Evolutionary conservation across 257 asterid genomes (phyloP).

Genomic region (Anisodus tanguticus): DNA sequence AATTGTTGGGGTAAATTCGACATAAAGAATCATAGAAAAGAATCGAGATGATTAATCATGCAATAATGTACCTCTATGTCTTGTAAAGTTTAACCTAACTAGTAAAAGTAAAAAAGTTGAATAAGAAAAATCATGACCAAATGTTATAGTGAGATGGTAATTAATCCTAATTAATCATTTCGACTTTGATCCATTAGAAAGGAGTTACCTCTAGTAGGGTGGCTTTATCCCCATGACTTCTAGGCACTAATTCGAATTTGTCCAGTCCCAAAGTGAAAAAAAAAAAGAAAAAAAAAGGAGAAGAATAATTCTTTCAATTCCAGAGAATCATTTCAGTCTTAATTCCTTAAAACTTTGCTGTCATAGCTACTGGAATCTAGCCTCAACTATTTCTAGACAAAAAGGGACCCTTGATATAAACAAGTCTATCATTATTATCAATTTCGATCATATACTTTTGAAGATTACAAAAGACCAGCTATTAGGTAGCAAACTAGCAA

Average conservation of each 20-base stretch:
- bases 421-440: neutral
- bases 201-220: too few relatives aligned
- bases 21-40: neutral
- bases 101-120: neutral
- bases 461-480: constrained; percentile 15
- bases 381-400: neutral
- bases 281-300: too few relatives aligned
- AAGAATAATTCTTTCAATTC: too few relatives aligned
- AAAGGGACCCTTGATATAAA: constrained; percentile 25
- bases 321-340: neutral
- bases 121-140: neutral
- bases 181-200: too few relatives aligned
- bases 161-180: too few relatives aligned
- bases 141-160: neutral
- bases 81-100: neutral
- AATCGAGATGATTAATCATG: neutral
- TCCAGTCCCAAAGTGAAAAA: rapidly evolving
- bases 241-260: rapidly evolving
- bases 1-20: neutral
- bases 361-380: neutral
- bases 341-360: too few relatives aligned
- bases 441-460: neutral
- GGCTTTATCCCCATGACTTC: neutral
- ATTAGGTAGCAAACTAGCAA: constrained; percentile 9
- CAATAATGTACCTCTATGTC: neutral